phyloP scores from a whole-genome alignment of 164 flowering plant species.

The Tetrastigma voinierianum region DNA sequence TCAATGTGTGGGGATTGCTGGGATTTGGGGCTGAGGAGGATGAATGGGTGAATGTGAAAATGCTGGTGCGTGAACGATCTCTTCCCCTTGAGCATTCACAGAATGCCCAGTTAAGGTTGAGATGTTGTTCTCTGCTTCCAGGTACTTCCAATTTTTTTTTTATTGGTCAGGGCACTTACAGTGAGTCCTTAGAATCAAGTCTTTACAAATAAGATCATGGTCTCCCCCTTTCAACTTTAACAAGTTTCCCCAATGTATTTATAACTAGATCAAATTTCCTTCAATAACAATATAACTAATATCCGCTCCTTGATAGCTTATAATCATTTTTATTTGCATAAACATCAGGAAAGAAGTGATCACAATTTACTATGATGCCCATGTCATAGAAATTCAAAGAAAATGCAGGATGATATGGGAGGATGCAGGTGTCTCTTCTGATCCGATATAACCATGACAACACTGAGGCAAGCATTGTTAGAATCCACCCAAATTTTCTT shows the following conservation, averaged over 20 bases:
- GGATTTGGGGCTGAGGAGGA: slow-evolving; percentile 51
- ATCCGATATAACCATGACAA: slow-evolving; percentile 43
- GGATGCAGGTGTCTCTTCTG: slow-evolving; percentile 51
- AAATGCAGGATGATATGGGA: slow-evolving; percentile 47
- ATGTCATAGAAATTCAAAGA: slow-evolving; percentile 35
- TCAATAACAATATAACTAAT: too few relatives aligned
- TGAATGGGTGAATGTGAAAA: slow-evolving; percentile 49
- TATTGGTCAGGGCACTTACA: background rate
- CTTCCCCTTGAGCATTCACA: slow-evolving; percentile 36
- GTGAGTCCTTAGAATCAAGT: too few relatives aligned
- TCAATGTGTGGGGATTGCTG: slow-evolving; percentile 44
- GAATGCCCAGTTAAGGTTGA: slow-evolving; percentile 42
- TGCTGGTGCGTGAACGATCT: slow-evolving; percentile 38
- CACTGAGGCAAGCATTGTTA: slow-evolving; percentile 32
- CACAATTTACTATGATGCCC: slow-evolving; percentile 49
- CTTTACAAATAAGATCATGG: too few relatives aligned
- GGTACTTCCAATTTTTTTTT: slow-evolving; percentile 23
- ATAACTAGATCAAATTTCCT: too few relatives aligned
- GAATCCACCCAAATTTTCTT: background rate
- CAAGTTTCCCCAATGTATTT: too few relatives aligned
- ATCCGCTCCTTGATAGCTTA: too few relatives aligned
- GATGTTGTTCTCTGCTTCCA: slow-evolving; percentile 46
- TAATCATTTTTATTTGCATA: background rate
- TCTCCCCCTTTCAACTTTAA: too few relatives aligned
- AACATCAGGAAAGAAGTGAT: slow-evolving; percentile 39